Evolutionary conservation across 1,139 yeast genomes (phyloP), one percentile per base, ranked within the genome.

Genomic region (Debaryomyces nepalensis): DNA sequence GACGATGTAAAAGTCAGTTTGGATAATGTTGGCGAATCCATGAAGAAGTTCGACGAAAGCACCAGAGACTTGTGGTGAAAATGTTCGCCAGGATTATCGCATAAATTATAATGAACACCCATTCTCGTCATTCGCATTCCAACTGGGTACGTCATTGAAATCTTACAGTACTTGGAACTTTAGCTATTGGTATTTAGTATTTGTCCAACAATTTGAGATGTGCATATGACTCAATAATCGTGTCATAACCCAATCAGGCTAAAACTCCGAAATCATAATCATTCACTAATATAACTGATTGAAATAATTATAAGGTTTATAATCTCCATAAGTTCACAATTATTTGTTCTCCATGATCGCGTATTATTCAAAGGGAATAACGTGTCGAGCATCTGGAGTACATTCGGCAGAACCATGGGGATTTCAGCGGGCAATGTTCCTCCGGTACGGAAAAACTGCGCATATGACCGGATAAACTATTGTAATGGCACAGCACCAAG

Each of bases 41-140:
- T 73, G 76, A 68, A 70, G 55, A 54, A 58, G 31, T 72, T 73
- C 48, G 77, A 72, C 43, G 69, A 63, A 33, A 61, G 67, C 3
- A 64, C 70, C 9, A 56, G 63, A 44, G 71, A 67, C 33, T 54
- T 66, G 34, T 72, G 76, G 76, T 59, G 38, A 37, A 18, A 11
- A 4, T 22, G n/a, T 4, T 22, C 24, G 3, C 24, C 4, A 22
- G 8, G 8, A 22, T 22, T 4, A 11, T 6, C 24, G n/a, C 9
- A 22, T 7, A 22, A 9, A 16, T 29, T 16, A 29, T 10, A 9
- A 16, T 18, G 19, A 9, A 16, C 7, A 15, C n/a, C 5, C 5
- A 29, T 10, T 16, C n/a, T 5, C 14, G 19, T 2, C 7, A 29
- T 11, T 20, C 22, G 8, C 22, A 5, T 8, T 22, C 24, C 24